phyloP scores from a whole-genome alignment of 495 filamentous ascomycete species.

The Daldinia childiae region DNA sequence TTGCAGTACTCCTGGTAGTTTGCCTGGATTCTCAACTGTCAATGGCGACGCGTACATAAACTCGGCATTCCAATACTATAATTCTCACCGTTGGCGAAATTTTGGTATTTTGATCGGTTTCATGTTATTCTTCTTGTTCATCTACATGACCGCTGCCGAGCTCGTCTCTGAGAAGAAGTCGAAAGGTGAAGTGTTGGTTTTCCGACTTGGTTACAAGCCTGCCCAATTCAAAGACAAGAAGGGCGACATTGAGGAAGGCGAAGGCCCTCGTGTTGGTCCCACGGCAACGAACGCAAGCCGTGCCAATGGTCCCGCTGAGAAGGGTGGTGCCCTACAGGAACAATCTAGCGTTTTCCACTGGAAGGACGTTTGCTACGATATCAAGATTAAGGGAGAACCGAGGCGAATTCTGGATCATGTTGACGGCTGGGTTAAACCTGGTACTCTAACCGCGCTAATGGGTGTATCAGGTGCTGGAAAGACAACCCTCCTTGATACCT shows the following conservation, averaged over 20 bases:
- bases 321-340: slow-evolving; percentile 61
- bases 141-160: slow-evolving; percentile 78
- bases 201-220: slow-evolving; percentile 78
- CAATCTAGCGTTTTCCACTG: slow-evolving; percentile 80
- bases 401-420: slow-evolving; percentile 84
- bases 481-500: slow-evolving; percentile 75
- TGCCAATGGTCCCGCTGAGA: slow-evolving; percentile 58
- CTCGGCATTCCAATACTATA: slow-evolving; percentile 67
- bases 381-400: slow-evolving; percentile 81
- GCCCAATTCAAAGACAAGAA: slow-evolving; percentile 64
- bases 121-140: slow-evolving; percentile 69
- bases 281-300: slow-evolving; percentile 52
- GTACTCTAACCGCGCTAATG: slow-evolving; percentile 90
- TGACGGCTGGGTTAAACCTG: slow-evolving; percentile 91
- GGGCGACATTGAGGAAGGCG: slow-evolving; percentile 63
- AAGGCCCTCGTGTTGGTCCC: slow-evolving; percentile 51
- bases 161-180: slow-evolving; percentile 79
- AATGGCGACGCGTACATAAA: slow-evolving; percentile 77
- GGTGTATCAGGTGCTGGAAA: slow-evolving; percentile 78
- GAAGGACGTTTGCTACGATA: slow-evolving; percentile 86
- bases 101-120: slow-evolving; percentile 82
- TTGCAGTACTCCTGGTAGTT: slow-evolving; percentile 71
- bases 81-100: slow-evolving; percentile 78
- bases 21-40: slow-evolving; percentile 61
- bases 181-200: slow-evolving; percentile 89